These are phyloP conservation scores for Neurospora cerealis DNA, from an alignment of 495 filamentous ascomycete species.

Conservation along the genomic window DNA sequence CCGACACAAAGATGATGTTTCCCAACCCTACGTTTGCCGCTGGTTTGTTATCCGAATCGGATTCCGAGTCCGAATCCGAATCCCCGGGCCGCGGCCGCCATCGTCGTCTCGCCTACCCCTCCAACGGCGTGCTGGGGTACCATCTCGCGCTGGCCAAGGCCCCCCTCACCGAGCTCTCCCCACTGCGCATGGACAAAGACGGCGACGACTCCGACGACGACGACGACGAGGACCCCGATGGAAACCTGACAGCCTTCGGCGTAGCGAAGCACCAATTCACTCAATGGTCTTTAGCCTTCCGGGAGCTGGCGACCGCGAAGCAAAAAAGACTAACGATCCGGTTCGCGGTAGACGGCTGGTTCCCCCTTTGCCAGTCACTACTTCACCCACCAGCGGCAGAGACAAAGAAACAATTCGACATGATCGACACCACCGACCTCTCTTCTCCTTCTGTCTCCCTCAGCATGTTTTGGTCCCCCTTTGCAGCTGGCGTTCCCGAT, in stretches of 20 bases:
- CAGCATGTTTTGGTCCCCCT: background rate
- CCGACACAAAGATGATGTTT: background rate
- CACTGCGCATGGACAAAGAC: background rate
- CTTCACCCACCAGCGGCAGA: conserved; percentile 16
- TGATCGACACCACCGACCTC: conserved; percentile 51
- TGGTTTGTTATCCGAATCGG: conserved; percentile 1
- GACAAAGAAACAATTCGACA: conserved; percentile 33
- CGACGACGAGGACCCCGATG: background rate
- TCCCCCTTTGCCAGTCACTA: conserved; percentile 37
- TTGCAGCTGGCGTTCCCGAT: conserved; percentile 16
- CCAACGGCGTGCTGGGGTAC: conserved; percentile 36
- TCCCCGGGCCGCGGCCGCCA: background rate
- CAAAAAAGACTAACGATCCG: conserved; percentile 25
- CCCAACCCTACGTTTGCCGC: conserved; percentile 29
- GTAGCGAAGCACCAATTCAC: conserved; percentile 22
- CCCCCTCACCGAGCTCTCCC: conserved; percentile 6
- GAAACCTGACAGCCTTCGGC: background rate
- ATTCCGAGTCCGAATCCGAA: background rate
- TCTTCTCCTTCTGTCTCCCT: background rate
- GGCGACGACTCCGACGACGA: background rate
- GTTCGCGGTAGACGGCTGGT: conserved; percentile 32
- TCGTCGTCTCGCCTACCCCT: conserved; percentile 28
- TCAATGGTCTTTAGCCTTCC: conserved; percentile 25
- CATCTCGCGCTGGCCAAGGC: conserved; percentile 28
- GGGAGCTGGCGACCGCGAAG: background rate